Percentiles rank a stretch among this genome's conserved stretches.
Evolutionary conservation across 129 eudicot species (phyloP).

Genomic region (Chrysanthemum makinoi): DNA sequence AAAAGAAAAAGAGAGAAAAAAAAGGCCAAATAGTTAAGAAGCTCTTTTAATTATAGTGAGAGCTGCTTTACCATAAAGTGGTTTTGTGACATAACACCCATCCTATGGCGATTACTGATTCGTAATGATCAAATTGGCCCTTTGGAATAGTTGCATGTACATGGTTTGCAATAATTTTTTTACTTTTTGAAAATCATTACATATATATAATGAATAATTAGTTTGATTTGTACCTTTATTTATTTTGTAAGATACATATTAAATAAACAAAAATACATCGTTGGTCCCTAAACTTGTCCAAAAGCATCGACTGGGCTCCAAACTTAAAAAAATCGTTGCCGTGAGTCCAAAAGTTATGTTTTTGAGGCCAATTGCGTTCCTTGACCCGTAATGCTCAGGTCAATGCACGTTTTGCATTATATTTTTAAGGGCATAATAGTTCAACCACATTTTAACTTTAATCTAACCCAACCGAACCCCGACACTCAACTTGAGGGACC

Average conservation of each 20-base stretch:
- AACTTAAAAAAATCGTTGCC: too few relatives aligned
- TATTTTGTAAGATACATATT: neutral
- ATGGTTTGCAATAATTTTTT: slow-evolving; percentile 31
- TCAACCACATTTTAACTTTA: too few relatives aligned
- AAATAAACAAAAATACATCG: too few relatives aligned
- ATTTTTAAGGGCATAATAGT: too few relatives aligned
- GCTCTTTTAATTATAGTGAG: slow-evolving; percentile 29
- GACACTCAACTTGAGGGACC: too few relatives aligned
- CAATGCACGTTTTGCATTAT: too few relatives aligned
- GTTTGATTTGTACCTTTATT: neutral
- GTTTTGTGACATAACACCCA: slow-evolving; percentile 40
- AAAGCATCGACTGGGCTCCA: too few relatives aligned
- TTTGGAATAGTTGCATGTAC: slow-evolving; percentile 40
- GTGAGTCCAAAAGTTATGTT: too few relatives aligned
- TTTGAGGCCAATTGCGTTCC: too few relatives aligned
- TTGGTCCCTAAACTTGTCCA: too few relatives aligned
- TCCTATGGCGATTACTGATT: slow-evolving; percentile 37
- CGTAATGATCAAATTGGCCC: slow-evolving; percentile 34
- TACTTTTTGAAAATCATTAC: slow-evolving; percentile 15
- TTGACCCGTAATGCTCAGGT: too few relatives aligned
- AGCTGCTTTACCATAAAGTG: slow-evolving; percentile 33
- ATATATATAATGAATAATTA: slow-evolving; percentile 10
- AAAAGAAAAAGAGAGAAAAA: neutral
- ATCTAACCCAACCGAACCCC: too few relatives aligned
- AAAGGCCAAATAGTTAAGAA: slow-evolving; percentile 16